Evolutionary conservation across 805 yeast species (phyloP).

Genomic region (Brettanomyces bruxellensis): DNA sequence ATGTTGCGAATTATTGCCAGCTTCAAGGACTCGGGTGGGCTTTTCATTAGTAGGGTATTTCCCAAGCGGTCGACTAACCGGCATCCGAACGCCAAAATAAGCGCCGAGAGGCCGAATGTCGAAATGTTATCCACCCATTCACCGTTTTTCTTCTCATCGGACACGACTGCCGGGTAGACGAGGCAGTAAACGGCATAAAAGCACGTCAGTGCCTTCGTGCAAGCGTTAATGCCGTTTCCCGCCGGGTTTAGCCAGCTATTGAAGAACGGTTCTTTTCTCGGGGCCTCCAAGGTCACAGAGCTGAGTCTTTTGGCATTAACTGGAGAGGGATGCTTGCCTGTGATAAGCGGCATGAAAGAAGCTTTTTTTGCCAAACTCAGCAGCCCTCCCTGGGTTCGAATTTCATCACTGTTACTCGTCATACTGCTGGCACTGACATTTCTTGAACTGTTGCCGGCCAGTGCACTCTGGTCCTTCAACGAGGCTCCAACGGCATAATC

Average conservation of each 20-base stretch:
- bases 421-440: not conserved
- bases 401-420: too few relatives aligned
- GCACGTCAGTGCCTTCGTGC: constrained; percentile 38
- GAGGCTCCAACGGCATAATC: not conserved
- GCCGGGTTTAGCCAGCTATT: not conserved
- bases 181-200: constrained; percentile 22
- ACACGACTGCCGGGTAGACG: constrained; percentile 16
- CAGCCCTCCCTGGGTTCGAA: too few relatives aligned
- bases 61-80: constrained; percentile 41
- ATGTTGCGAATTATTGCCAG: constrained; percentile 34
- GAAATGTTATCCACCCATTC: constrained; percentile 17
- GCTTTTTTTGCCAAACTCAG: too few relatives aligned
- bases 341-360: not conserved
- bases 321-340: constrained; percentile 1
- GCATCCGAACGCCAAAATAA: constrained; percentile 19
- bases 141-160: constrained; percentile 2
- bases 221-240: constrained; percentile 22
- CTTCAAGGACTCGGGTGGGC: constrained; percentile 32
- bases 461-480: not conserved
- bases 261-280: constrained; percentile 7
- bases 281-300: constrained; percentile 19
- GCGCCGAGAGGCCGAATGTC: constrained; percentile 15
- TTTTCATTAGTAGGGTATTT: constrained; percentile 42
- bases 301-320: constrained; percentile 17
- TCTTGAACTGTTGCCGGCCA: not conserved